Conservation (phyloP, 208 protist species). For the Trypanosomatidae sp. region DNA sequence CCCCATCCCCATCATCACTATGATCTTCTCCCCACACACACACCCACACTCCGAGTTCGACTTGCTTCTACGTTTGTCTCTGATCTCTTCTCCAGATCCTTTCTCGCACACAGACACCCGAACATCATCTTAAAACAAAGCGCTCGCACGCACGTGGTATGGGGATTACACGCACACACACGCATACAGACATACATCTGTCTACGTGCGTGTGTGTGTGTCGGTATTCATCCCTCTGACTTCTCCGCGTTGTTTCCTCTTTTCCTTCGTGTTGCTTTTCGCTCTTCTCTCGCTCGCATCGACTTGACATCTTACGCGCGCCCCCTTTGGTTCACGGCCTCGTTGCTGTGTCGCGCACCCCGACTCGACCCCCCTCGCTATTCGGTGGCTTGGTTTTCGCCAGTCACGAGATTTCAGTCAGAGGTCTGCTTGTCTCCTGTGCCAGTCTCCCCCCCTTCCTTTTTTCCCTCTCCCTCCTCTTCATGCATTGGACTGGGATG, state of each 20-base stretch:
- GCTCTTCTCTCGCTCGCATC: not conserved
- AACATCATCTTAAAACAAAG: not conserved
- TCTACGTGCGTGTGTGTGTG: not conserved
- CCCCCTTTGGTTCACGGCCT: too few relatives aligned
- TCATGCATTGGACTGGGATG: not conserved
- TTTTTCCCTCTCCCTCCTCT: not conserved
- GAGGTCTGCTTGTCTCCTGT: constrained; percentile 4
- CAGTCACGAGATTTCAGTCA: not conserved
- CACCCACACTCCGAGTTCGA: not conserved
- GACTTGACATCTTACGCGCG: not conserved
- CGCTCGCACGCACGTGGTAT: not conserved
- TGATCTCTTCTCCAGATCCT: not conserved
- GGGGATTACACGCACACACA: not conserved
- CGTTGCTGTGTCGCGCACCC: too few relatives aligned
- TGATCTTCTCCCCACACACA: not conserved
- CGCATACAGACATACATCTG: not conserved
- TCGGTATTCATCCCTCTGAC: not conserved
- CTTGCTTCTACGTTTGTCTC: not conserved
- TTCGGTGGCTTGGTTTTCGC: not conserved
- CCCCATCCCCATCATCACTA: not conserved
- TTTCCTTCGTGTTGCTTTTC: not conserved
- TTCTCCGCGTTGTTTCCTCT: not conserved
- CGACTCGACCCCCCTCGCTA: not conserved
- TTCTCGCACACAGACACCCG: not conserved
- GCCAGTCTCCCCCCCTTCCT: not conserved